These are phyloP conservation scores for Vigna reflexopilosa DNA, from an alignment of 306 rosid species.

Conservation along the genomic window DNA sequence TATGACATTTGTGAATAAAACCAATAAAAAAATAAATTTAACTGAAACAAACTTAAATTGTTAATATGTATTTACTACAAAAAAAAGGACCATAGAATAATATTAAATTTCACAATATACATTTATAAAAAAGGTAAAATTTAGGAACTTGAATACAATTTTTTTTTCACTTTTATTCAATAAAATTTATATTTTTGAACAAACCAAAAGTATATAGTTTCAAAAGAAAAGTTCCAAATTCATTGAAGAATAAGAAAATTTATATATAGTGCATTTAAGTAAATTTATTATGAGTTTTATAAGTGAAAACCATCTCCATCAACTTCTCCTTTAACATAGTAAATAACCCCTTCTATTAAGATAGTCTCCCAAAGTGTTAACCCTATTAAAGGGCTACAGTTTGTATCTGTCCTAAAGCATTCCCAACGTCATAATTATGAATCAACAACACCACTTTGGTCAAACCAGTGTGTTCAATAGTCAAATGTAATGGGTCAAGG, in stretches of 20 bases:
- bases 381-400: background rate
- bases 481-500: background rate
- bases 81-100: too few relatives aligned
- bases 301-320: background rate
- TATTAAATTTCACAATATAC: too few relatives aligned
- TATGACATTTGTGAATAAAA: too few relatives aligned
- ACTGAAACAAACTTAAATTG: too few relatives aligned
- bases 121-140: too few relatives aligned
- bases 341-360: slow-evolving; percentile 11
- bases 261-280: background rate
- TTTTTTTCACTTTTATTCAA: too few relatives aligned
- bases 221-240: too few relatives aligned
- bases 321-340: background rate
- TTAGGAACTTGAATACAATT: too few relatives aligned
- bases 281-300: background rate
- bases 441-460: background rate
- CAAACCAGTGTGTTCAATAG: background rate
- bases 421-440: background rate
- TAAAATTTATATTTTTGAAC: too few relatives aligned
- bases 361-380: background rate
- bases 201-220: too few relatives aligned
- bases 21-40: too few relatives aligned
- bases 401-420: background rate
- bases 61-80: too few relatives aligned
- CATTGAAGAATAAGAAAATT: background rate